phyloP scores from a whole-genome alignment of 805 yeast genomes.

The Brettanomyces bruxellensis region DNA sequence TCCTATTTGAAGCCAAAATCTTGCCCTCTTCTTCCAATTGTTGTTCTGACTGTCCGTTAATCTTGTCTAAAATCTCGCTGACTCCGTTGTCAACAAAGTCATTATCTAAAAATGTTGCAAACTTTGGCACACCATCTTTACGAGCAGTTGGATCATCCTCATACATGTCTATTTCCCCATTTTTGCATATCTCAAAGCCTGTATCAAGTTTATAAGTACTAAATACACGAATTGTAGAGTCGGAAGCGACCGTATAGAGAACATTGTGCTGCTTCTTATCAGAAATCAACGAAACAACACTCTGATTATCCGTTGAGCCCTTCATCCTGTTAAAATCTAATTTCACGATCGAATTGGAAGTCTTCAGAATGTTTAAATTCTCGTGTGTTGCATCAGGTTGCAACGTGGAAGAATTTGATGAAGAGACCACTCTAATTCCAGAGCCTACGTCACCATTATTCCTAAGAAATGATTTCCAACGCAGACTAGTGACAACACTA shows the following conservation, averaged over 20 bases:
- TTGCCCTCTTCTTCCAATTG: constrained; percentile 1
- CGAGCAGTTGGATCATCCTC: constrained; percentile 8
- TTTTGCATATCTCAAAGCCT: constrained; percentile 45
- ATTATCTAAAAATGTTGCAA: constrained; percentile 30
- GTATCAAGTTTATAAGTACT: constrained; percentile 52
- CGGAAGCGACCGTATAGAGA: constrained; percentile 58
- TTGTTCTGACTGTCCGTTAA: not conserved
- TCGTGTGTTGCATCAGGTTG: not conserved
- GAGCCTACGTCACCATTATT: not conserved
- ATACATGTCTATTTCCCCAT: constrained; percentile 40
- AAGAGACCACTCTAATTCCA: constrained; percentile 3
- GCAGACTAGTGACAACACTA: constrained; percentile 40
- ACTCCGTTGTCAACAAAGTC: constrained; percentile 23
- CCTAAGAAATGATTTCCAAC: constrained; percentile 38
- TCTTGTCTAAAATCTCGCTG: constrained; percentile 9
- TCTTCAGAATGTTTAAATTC: constrained; percentile 14
- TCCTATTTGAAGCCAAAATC: not conserved
- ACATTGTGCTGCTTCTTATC: constrained; percentile 33
- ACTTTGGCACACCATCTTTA: constrained; percentile 10
- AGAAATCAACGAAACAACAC: constrained; percentile 4
- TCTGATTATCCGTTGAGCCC: constrained; percentile 1
- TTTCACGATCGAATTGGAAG: constrained; percentile 21
- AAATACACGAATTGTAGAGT: constrained; percentile 58
- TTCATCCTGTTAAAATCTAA: constrained; percentile 8
- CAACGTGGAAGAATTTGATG: not conserved